These are phyloP conservation scores for Euptelea pleiosperma DNA, from an alignment of 164 flowering plant species.

Conservation along the genomic window DNA sequence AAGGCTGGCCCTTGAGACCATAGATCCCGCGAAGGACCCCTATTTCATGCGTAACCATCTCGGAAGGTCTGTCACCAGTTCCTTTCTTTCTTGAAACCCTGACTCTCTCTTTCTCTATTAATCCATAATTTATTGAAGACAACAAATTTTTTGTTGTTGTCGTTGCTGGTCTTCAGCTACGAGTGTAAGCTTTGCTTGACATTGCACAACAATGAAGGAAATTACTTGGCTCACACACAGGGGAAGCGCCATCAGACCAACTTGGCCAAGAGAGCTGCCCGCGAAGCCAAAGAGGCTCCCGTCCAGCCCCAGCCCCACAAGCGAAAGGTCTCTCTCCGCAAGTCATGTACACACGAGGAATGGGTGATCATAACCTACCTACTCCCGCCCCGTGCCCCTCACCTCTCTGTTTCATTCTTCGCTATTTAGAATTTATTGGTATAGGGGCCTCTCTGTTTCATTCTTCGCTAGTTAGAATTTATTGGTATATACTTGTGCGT, in stretches of 20 bases:
- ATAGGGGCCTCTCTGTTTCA: too few relatives aligned
- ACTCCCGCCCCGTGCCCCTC: too few relatives aligned
- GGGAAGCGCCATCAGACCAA: slow-evolving; percentile 99
- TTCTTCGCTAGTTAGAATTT: too few relatives aligned
- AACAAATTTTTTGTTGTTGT: slow-evolving; percentile 1
- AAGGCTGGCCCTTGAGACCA: slow-evolving; percentile 89
- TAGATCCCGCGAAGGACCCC: slow-evolving; percentile 96
- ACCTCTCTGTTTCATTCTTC: too few relatives aligned
- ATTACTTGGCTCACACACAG: slow-evolving; percentile 97
- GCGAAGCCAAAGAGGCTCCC: slow-evolving; percentile 94
- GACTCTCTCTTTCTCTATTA: neutral
- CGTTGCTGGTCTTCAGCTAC: slow-evolving; percentile 43
- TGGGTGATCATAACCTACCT: too few relatives aligned
- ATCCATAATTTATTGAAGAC: neutral
- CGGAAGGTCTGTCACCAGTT: slow-evolving; percentile 55
- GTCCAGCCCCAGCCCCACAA: slow-evolving; percentile 93
- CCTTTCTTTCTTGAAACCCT: too few relatives aligned
- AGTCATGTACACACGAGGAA: slow-evolving; percentile 69
- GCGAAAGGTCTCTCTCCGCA: slow-evolving; percentile 72
- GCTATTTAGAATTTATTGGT: too few relatives aligned
- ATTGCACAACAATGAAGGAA: slow-evolving; percentile 93
- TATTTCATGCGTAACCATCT: slow-evolving; percentile 99
- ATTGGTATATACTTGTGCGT: too few relatives aligned
- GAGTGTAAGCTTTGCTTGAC: slow-evolving; percentile 97
- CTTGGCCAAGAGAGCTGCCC: slow-evolving; percentile 95